A percentile compares a stretch with the other conserved stretches of the same genome.
These are phyloP conservation scores for Trichothecium sympodiale DNA, from an alignment of 2,329 filamentous ascomycete genomes.

Conservation along the genomic window DNA sequence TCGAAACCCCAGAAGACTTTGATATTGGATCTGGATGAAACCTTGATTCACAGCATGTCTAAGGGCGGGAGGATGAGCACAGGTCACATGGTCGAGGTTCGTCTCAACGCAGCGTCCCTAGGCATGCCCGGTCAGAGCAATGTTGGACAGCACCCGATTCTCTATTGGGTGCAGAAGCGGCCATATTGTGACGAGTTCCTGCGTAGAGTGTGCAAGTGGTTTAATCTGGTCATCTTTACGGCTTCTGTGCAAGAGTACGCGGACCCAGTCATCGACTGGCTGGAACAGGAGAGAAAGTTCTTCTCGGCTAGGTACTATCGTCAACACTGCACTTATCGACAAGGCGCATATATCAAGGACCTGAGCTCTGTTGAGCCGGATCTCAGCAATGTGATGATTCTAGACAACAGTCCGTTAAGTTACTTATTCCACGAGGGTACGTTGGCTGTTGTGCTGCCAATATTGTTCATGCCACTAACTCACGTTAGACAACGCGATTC, in stretches of 20 bases:
- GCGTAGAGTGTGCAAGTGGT: constrained; percentile 90
- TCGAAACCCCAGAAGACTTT: constrained; percentile 73
- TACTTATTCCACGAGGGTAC: constrained; percentile 97
- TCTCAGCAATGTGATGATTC: constrained; percentile 94
- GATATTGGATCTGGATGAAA: constrained; percentile 93
- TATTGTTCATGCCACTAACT: not conserved
- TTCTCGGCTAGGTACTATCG: constrained; percentile 90
- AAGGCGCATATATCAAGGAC: constrained; percentile 97
- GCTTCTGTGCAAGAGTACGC: constrained; percentile 97
- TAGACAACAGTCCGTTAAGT: constrained; percentile 96
- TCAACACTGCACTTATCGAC: constrained; percentile 91
- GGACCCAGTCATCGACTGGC: constrained; percentile 96
- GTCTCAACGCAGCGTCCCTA: constrained; percentile 62
- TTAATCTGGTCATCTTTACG: constrained; percentile 92
- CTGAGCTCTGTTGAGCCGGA: constrained; percentile 92
- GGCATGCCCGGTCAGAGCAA: constrained; percentile 55
- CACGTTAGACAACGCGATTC: constrained; percentile 83
- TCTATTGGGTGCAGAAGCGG: constrained; percentile 98
- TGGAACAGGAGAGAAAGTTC: constrained; percentile 93
- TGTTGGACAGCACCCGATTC: constrained; percentile 68
- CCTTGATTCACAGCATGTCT: constrained; percentile 93
- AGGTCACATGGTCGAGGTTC: constrained; percentile 98
- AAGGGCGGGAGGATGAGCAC: constrained; percentile 93
- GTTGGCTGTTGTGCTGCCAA: constrained; percentile 12
- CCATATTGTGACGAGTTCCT: constrained; percentile 96